Evolutionary conservation across 257 asterid species (phyloP).

Genomic region (Eustoma russellianum): DNA sequence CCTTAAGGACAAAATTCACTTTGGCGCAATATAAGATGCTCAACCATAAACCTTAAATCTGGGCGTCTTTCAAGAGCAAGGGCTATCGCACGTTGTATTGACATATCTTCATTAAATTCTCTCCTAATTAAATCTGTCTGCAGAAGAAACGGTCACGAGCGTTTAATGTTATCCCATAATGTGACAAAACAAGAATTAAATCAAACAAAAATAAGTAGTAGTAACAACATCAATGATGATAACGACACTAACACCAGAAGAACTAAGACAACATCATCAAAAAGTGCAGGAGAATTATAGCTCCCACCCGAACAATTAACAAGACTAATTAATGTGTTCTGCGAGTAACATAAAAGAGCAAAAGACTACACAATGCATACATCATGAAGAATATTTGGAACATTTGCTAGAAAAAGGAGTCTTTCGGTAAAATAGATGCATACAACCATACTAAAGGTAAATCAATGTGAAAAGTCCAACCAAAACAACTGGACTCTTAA

Average conservation of each 20-base stretch:
- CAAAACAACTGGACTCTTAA: too few species aligned
- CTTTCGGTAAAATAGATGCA: too few species aligned
- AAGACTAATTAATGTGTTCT: not conserved
- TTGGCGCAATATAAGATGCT: not conserved
- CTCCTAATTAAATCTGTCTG: constrained; percentile 72
- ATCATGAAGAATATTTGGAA: too few species aligned
- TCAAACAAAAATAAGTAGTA: not conserved
- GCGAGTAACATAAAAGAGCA: not conserved
- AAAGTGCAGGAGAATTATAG: not conserved
- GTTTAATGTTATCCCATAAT: not conserved
- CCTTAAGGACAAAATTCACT: not conserved
- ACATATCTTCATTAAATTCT: constrained; percentile 67
- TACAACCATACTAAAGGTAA: too few species aligned
- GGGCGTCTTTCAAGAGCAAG: constrained; percentile 77
- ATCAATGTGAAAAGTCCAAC: too few species aligned
- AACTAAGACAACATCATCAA: not conserved
- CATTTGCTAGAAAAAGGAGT: too few species aligned
- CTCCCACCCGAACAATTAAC: too few species aligned
- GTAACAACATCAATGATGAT: not conserved
- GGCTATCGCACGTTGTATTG: constrained; percentile 73
- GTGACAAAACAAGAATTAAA: not conserved
- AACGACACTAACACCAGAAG: not conserved
- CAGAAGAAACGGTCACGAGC: constrained; percentile 8
- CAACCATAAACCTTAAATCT: constrained; percentile 51
- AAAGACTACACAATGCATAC: too few species aligned